phyloP scores from a whole-genome alignment of 73 alveolate genomes.

The Paraurostyla sp. region DNA sequence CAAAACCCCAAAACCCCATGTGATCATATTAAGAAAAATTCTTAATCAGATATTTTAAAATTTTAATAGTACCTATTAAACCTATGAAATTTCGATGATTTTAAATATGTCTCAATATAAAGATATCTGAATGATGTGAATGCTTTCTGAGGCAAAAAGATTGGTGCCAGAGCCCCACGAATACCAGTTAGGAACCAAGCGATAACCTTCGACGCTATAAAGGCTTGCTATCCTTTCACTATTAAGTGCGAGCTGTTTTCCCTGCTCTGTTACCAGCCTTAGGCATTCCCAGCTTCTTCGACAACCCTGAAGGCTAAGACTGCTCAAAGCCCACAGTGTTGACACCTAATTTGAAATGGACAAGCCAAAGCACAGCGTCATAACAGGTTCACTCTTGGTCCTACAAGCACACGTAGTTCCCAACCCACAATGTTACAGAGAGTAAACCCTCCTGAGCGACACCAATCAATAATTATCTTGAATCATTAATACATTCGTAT shows the following conservation, averaged over 20 bases:
- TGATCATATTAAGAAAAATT: no score
- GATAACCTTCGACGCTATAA: conserved; percentile 81
- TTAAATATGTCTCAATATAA: background rate
- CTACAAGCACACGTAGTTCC: conserved; percentile 64
- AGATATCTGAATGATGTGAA: background rate
- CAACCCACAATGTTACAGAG: conserved; percentile 77
- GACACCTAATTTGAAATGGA: conserved; percentile 83
- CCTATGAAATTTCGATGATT: no score
- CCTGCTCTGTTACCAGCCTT: conserved; percentile 87
- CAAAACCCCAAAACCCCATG: no score
- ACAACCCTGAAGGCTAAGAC: conserved; percentile 71
- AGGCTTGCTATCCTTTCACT: conserved; percentile 86
- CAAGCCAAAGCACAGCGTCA: conserved; percentile 83
- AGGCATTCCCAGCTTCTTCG: conserved; percentile 82
- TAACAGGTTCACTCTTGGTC: conserved; percentile 79
- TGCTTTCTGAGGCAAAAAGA: background rate
- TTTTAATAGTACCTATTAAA: no score
- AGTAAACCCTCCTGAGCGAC: conserved; percentile 70
- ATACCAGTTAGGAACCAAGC: conserved; percentile 72
- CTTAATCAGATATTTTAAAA: no score
- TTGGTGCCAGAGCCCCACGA: conserved; percentile 53
- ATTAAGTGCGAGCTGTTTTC: conserved; percentile 83
- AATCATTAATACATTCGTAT: background rate
- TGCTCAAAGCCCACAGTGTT: conserved; percentile 74
- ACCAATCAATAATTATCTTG: conserved; percentile 29